These are phyloP conservation scores for Euryodendron excelsum DNA, from an alignment of 148 eudicot genomes.

Conservation along the genomic window DNA sequence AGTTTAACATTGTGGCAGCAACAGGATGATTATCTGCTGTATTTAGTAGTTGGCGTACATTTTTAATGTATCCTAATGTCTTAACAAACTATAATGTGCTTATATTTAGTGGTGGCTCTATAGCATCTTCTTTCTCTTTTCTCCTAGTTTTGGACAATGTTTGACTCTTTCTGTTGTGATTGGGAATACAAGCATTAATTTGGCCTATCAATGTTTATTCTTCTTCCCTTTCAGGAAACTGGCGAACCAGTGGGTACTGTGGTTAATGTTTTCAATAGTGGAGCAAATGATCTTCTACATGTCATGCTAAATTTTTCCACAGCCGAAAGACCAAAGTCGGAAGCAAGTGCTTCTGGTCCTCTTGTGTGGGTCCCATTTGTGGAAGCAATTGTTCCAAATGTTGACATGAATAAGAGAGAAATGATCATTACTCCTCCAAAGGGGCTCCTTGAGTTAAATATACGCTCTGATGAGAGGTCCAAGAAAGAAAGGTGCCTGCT, in stretches of 20 bases:
- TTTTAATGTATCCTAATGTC: not conserved
- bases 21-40: not conserved
- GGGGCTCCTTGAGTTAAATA: conserved; percentile 82
- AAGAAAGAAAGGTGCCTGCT: conserved; percentile 89
- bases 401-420: conserved; percentile 71
- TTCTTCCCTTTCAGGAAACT: conserved; percentile 57
- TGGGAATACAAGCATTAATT: not conserved
- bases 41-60: not conserved
- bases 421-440: conserved; percentile 92
- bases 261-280: conserved; percentile 64
- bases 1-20: not conserved
- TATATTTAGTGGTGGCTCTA: not conserved
- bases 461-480: conserved; percentile 72
- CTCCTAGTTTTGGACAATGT: conserved; percentile 42
- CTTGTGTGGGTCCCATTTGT: conserved; percentile 94
- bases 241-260: conserved; percentile 87
- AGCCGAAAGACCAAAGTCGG: conserved; percentile 34
- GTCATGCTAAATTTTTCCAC: conserved; percentile 60
- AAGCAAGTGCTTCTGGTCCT: conserved; percentile 43
- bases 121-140: not conserved
- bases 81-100: not conserved
- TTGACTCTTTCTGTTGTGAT: conserved; percentile 22
- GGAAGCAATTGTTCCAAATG: conserved; percentile 89
- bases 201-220: not conserved
- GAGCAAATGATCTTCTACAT: conserved; percentile 81